Base-by-base conservation (phyloP, 1,284 basidiomycete species). In the Moniliella sp. region DNA sequence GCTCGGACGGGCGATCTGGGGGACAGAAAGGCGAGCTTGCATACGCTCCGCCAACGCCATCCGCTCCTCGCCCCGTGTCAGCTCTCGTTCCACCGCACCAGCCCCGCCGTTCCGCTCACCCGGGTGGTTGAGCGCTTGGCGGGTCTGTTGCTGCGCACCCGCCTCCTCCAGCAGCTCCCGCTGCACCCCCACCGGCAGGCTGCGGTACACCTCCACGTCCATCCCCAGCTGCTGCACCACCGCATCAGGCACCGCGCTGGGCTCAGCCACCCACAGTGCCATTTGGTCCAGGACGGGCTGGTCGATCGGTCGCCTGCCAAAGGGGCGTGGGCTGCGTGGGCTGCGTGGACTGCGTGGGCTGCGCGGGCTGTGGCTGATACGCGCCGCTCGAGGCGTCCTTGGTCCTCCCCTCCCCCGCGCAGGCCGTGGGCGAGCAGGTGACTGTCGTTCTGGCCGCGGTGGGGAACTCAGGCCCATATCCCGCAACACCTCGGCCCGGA, bases 401-500 rank as follows among this genome's bases (percentile, higher is more conserved):
- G 3, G 42, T 43, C 36, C 32, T 31, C 34, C 18, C 30, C 32
- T 25, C 19, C 25, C 16, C 17, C 28, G 15, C 8, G 23, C 34
- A n/a, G 19, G 17, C n/a, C 18, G 14, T 5, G n/a, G 17, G 16
- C 12, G 15, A 21, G 21, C 29, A 21, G 28, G 30, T 36, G 15
- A 10, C 14, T 16, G 21, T 3, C 17, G 19, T 25, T 4, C 10
- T 10, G 15, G n/a, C 15, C 26, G 14, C 15, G 13, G 18, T 7
- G 16, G 12, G 18, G 7, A 14, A 17, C 27, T n/a, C 31, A 25
- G 11, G 43, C 32, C 9, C 36, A 23, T 18, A 15, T 51, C 45
- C 0, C 49, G 36, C 19, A 51, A 36, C 15, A 56, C 45, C 28
- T 56, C 50, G n/a, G 38, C 39, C 3, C 51, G 45, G 3, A 54